phyloP scores from a whole-genome alignment of 805 yeast genomes.

The Monosporozyma siamensis region DNA sequence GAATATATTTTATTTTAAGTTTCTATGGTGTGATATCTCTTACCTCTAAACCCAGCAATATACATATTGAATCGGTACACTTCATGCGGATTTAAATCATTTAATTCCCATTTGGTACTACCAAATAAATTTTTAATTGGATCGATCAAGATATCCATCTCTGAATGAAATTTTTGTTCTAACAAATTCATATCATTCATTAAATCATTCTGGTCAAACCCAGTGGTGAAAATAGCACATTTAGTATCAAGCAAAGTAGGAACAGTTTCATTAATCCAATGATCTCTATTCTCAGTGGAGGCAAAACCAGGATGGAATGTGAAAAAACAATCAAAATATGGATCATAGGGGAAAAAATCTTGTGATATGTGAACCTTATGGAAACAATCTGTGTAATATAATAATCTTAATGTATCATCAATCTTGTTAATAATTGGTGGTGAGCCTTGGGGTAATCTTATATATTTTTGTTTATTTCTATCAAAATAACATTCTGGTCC shows the following conservation, averaged over 20 bases:
- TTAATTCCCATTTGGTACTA: constrained; percentile 89
- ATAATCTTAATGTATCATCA: constrained; percentile 63
- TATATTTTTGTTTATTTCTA: constrained; percentile 53
- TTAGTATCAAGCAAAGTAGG: constrained; percentile 87
- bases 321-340: constrained; percentile 87
- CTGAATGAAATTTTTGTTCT: constrained; percentile 52
- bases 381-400: constrained; percentile 85
- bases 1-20: not conserved
- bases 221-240: constrained; percentile 86
- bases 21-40: constrained; percentile 80
- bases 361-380: constrained; percentile 84
- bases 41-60: constrained; percentile 89
- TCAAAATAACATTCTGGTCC: constrained; percentile 90
- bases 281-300: constrained; percentile 64
- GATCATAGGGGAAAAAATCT: constrained; percentile 96
- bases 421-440: constrained; percentile 56
- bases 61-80: constrained; percentile 86
- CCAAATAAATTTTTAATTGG: constrained; percentile 66
- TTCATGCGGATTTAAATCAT: constrained; percentile 86
- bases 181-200: constrained; percentile 66
- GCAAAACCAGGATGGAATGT: constrained; percentile 93
- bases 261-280: constrained; percentile 85
- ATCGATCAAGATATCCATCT: constrained; percentile 73
- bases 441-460: constrained; percentile 37
- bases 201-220: constrained; percentile 71